Conservation (phyloP, 2,329 filamentous ascomycete species). For the Ceratocystis papillata region DNA sequence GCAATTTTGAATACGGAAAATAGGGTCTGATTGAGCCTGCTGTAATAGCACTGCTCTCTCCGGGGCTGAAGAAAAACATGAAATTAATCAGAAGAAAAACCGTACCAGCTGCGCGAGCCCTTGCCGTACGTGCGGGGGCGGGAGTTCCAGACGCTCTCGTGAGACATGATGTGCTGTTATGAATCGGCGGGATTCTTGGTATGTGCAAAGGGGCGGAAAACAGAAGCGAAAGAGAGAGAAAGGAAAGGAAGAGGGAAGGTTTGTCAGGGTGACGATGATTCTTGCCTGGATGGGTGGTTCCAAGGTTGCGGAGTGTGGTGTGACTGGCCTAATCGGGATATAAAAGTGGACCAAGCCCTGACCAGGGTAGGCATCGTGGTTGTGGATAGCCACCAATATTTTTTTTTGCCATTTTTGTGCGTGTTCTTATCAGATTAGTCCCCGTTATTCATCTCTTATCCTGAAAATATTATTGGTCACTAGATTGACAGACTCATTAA, state of each 20-base stretch:
- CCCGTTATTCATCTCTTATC: constrained; percentile 13
- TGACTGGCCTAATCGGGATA: constrained; percentile 20
- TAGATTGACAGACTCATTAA: neutral
- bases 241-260: constrained; percentile 24
- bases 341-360: constrained; percentile 24
- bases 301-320: constrained; percentile 18
- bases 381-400: constrained; percentile 17
- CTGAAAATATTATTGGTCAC: too few species aligned
- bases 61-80: neutral
- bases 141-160: constrained; percentile 98
- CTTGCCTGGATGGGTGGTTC: neutral
- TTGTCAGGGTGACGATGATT: constrained; percentile 20
- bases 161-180: constrained; percentile 47
- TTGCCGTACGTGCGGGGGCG: constrained; percentile 96
- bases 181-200: constrained; percentile 24
- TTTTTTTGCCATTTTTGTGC: constrained; percentile 22
- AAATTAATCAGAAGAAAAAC: constrained; percentile 21
- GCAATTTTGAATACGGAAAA: too few species aligned
- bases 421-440: constrained; percentile 18
- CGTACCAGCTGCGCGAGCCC: constrained; percentile 87
- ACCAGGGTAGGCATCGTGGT: constrained; percentile 11
- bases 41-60: too few species aligned
- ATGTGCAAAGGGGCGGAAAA: constrained; percentile 24
- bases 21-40: too few species aligned
- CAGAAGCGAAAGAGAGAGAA: constrained; percentile 19